phyloP scores from a whole-genome alignment of 768 basidiomycete species.

The Zangia roseola region DNA sequence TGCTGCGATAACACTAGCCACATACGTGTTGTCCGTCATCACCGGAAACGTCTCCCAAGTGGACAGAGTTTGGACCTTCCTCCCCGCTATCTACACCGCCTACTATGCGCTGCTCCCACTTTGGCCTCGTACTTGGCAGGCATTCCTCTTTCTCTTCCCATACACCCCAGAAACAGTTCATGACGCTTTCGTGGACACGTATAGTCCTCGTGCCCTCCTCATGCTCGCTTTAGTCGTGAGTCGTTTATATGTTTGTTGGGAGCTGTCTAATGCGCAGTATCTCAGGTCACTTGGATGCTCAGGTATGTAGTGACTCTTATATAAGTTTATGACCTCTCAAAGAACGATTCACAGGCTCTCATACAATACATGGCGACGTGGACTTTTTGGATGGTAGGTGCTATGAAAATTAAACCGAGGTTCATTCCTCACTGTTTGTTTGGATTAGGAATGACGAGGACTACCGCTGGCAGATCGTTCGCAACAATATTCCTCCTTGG shows the following conservation, averaged over 20 bases:
- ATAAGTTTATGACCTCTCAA: constrained; percentile 23
- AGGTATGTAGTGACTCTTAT: constrained; percentile 36
- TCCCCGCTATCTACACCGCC: constrained; percentile 79
- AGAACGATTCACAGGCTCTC: constrained; percentile 46
- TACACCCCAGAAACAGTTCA: constrained; percentile 51
- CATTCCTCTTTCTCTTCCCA: constrained; percentile 51
- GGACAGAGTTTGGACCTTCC: constrained; percentile 77
- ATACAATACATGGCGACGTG: constrained; percentile 84
- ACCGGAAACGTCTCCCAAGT: constrained; percentile 86
- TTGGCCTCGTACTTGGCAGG: constrained; percentile 37
- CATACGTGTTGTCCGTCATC: constrained; percentile 61
- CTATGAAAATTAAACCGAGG: neutral
- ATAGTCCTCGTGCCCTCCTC: constrained; percentile 69
- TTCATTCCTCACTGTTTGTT: neutral
- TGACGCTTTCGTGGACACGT: constrained; percentile 37
- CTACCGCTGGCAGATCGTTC: constrained; percentile 86
- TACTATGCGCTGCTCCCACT: constrained; percentile 80
- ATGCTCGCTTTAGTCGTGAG: constrained; percentile 70
- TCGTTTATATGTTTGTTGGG: neutral
- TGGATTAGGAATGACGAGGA: constrained; percentile 72
- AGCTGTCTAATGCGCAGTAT: neutral
- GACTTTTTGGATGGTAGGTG: constrained; percentile 69
- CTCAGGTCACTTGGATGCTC: constrained; percentile 56
- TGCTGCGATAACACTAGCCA: constrained; percentile 40
- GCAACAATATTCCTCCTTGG: constrained; percentile 52